Base-by-base conservation (phyloP, 768 basidiomycete genomes). In the Naganishia antarctica region DNA sequence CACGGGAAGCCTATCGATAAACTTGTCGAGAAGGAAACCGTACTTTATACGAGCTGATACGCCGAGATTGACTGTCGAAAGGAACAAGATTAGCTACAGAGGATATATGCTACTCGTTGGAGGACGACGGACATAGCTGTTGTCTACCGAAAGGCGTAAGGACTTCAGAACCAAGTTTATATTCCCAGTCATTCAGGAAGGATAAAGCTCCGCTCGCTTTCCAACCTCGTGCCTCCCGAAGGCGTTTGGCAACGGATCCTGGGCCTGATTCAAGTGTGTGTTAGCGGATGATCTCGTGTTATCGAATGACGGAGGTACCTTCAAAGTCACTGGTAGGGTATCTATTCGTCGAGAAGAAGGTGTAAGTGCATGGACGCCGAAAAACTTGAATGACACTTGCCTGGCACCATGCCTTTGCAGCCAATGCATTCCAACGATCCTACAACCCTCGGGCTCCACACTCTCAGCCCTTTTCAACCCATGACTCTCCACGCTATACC, bases 141-240 rank as follows among this genome's bases (percentile, higher is more conserved):
- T 89, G 85, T 50, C 91, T 81, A 49, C 91, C 91, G 66, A 93
- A 93, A 0, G 91, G 89, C n/a, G 91, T 91, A 65, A 93, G 79
- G 32, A 82, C 70, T 73, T 96, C 92, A 79, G 87, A 86, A 15
- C 92, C 93, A 2, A 97, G 84, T 70, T 89, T 88, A 78, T 91
- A 93, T 73, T 83, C 37, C 91, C 91, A 96, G 29, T 83, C 81
- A 72, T 91, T 90, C 79, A 96, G 78, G 73, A 94, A 96, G 0
- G 80, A 73, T 16, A 94, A 76, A 3, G 83, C 79, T 0, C 87
- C 90, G 0, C 81, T 81, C 0, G 85, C 86, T 21, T 66, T 70
- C 69, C 69, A 74, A 15, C 34, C 45, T 4, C 21, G 31, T 1
- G 63, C 28, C 28, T 64, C 53, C 26, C 53, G 25, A 1, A 66